Base-by-base conservation (phyloP, 345 rosid species). In the Linum tenue region DNA sequence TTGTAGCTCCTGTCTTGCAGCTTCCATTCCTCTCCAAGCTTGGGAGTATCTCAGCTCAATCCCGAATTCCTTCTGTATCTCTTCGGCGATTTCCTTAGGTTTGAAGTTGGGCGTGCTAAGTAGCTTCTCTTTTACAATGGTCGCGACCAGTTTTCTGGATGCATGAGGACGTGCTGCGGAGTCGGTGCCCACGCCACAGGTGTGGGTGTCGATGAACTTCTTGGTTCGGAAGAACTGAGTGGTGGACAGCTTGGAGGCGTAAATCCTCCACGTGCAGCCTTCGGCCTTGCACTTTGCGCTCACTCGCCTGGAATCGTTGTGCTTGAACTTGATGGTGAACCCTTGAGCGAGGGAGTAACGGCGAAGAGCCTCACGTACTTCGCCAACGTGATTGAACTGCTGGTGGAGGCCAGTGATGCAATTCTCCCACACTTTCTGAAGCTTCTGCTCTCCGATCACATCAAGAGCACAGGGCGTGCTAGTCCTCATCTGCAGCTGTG, bases 331-430 rank as follows among this genome's bases (percentile, higher is more conserved):
- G 62, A 55, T 17, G n/a, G 70, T 57, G 72, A 73, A 73, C 50
- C 76, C 76, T 53, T 56, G 72, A 37, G 76, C 76, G 51, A 73
- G 55, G 15, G 69, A 68, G 60, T 68, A 68, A 65, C 58, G 59
- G 37, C 72, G 76, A 3, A 73, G 55, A 15, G 76, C 76, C 9
- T 73, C 76, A 48, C 69, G 76, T 37, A 73, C 57, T 55, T 67
- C 72, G 16, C 43, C 42, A 15, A 73, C 76, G 36, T 64, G 64
- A 16, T 64, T 59, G 60, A 73, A 73, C 72, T 68, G 76, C 72
- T 73, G 76, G 62, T 68, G 76, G 40, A 73, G 68, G 15, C 76
- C 76, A n/a, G 76, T 73, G 53, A 73, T 67, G 62, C 72, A 68
- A 48, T 73, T 73, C 55, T 56, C 68, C 76, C 76, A 73, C 38